phyloP scores from a whole-genome alignment of 169 alveolate genomes.

The Cryptosporidium baileyi region DNA sequence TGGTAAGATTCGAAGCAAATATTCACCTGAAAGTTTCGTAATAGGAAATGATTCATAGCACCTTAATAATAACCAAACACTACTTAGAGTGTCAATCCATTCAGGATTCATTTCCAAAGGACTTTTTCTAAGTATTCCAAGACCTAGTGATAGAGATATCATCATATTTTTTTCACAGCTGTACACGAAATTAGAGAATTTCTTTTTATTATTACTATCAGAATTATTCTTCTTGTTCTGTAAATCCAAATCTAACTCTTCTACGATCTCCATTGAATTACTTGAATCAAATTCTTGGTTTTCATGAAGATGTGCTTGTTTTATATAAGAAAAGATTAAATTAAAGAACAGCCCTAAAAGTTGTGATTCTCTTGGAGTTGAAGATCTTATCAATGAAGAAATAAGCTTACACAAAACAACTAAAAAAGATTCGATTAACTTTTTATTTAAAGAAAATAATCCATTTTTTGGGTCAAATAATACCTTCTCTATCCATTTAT shows the following conservation, averaged over 20 bases:
- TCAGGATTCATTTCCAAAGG: not conserved
- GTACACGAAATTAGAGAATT: not conserved
- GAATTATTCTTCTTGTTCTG: not conserved
- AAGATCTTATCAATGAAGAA: conserved; percentile 28
- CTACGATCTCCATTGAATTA: not conserved
- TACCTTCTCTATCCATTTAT: conserved; percentile 32
- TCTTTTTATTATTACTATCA: not conserved
- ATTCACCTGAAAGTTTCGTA: conserved; percentile 19
- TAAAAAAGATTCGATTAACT: not conserved
- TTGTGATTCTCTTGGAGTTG: conserved; percentile 59
- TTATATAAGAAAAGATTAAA: not conserved
- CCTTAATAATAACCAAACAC: conserved; percentile 43
- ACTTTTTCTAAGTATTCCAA: conserved; percentile 22
- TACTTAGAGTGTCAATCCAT: conserved; percentile 41
- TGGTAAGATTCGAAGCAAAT: conserved; percentile 4
- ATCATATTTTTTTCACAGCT: conserved; percentile 46
- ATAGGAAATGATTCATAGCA: conserved; percentile 48
- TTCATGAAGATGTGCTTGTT: not conserved
- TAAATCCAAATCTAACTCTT: not conserved
- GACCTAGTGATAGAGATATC: conserved; percentile 53
- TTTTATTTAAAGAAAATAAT: not conserved
- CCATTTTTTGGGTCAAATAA: conserved; percentile 15
- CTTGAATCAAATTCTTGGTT: not conserved
- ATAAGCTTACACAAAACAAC: not conserved
- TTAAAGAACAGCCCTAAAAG: conserved; percentile 36